Conservation (phyloP, 2,329 filamentous ascomycete species). For the Epichloe amarillans region DNA sequence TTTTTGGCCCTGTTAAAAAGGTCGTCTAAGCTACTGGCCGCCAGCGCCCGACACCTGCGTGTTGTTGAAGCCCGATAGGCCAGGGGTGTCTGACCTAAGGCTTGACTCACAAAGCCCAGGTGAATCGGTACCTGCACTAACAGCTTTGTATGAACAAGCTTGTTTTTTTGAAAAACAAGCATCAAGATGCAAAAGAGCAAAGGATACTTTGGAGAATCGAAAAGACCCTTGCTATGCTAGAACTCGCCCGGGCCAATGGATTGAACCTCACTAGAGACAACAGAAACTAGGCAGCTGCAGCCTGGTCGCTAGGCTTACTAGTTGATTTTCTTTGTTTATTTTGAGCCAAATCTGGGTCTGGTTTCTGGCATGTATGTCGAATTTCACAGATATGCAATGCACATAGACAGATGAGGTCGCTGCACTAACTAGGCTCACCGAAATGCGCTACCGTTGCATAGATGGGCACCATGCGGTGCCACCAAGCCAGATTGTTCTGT, state of each 20-base stretch:
- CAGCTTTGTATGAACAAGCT: slow-evolving; percentile 4
- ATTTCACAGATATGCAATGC: slow-evolving; percentile 2
- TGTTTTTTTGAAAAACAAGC: background rate
- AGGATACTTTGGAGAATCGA: slow-evolving; percentile 1
- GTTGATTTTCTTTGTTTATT: background rate
- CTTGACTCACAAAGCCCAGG: background rate
- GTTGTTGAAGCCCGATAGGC: slow-evolving; percentile 6
- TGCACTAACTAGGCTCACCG: background rate
- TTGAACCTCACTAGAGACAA: too few relatives aligned
- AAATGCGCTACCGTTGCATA: background rate
- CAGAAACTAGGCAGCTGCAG: too few relatives aligned
- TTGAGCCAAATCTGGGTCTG: background rate
- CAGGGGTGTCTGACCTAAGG: background rate
- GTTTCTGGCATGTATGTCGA: background rate
- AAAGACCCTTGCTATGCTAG: background rate
- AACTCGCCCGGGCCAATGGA: background rate
- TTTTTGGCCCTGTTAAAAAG: too few relatives aligned
- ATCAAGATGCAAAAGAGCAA: background rate
- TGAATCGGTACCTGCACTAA: slow-evolving; percentile 4
- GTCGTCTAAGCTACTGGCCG: background rate
- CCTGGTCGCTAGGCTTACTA: background rate
- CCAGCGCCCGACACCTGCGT: slow-evolving; percentile 2
- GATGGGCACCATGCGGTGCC: slow-evolving; percentile 1
- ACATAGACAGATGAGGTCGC: background rate
- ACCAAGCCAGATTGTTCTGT: slow-evolving; percentile 3